Evolutionary conservation across 2,329 filamentous ascomycete genomes (phyloP).

Genomic region (Alternaria postmessia): DNA sequence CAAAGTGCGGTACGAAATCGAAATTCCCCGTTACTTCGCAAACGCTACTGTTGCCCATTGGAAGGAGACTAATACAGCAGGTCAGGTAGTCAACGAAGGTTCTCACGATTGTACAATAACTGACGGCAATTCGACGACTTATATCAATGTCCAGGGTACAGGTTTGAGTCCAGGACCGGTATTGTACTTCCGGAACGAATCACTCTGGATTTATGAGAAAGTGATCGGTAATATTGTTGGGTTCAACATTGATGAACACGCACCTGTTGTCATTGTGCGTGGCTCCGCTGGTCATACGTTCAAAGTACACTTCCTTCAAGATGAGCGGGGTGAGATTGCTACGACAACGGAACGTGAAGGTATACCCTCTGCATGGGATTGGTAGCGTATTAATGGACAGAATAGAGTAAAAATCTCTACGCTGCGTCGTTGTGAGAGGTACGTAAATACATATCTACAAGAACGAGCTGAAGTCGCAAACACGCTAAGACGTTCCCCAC

Average conservation of each 20-base stretch:
- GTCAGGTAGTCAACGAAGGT: not conserved
- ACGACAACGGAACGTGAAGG: not conserved
- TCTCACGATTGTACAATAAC: not conserved
- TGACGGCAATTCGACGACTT: not conserved
- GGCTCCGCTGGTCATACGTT: not conserved
- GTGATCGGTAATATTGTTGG: not conserved
- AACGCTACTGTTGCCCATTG: not conserved
- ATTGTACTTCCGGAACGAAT: not conserved
- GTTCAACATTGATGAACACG: not conserved
- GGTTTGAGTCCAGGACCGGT: not conserved
- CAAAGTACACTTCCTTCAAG: not conserved
- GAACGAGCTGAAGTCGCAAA: not conserved
- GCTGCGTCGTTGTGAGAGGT: not conserved
- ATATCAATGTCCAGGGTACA: not conserved
- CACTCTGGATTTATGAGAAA: not conserved
- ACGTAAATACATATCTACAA: not conserved
- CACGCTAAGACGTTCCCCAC: slow-evolving; percentile 3
- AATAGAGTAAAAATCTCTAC: not conserved
- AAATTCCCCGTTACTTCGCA: not conserved
- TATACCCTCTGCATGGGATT: not conserved
- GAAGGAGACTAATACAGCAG: not conserved
- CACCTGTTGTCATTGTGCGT: not conserved
- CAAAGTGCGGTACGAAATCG: not conserved
- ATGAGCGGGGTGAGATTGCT: not conserved
- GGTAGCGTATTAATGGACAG: not conserved